These are phyloP conservation scores for Kwoniella shandongensis DNA, from an alignment of 768 basidiomycete genomes.

Conservation along the genomic window DNA sequence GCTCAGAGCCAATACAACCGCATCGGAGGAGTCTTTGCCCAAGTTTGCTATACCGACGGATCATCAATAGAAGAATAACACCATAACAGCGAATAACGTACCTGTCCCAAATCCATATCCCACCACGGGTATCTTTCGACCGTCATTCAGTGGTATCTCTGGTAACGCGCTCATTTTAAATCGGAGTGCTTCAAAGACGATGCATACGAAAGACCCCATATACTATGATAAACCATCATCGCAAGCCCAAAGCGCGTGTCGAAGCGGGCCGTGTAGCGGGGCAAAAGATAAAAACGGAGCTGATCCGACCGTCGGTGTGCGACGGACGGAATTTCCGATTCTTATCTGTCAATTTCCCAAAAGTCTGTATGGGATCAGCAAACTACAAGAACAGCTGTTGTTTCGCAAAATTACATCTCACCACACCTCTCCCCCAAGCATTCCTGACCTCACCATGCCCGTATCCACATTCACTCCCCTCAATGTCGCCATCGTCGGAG, in stretches of 20 bases:
- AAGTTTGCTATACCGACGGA: constrained; percentile 19
- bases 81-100: neutral
- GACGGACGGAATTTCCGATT: no score
- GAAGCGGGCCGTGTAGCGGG: no score
- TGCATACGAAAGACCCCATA: no score
- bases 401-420: no score
- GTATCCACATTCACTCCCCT: constrained; percentile 15
- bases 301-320: no score
- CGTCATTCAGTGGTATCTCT: constrained; percentile 20
- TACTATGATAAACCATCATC: no score
- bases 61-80: neutral
- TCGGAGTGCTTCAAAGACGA: no score
- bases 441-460: constrained; percentile 2
- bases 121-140: constrained; percentile 16
- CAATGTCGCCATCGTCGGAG: constrained; percentile 35
- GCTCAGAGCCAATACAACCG: constrained; percentile 17
- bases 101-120: constrained; percentile 20
- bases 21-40: constrained; percentile 21
- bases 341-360: neutral
- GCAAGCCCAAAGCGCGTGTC: no score
- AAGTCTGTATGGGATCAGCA: no score
- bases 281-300: no score
- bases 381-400: no score
- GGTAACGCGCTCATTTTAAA: neutral
- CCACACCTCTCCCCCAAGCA: no score